These are phyloP conservation scores for Picochlorum costavermella DNA, from an alignment of 139 green algal species.

Conservation along the genomic window DNA sequence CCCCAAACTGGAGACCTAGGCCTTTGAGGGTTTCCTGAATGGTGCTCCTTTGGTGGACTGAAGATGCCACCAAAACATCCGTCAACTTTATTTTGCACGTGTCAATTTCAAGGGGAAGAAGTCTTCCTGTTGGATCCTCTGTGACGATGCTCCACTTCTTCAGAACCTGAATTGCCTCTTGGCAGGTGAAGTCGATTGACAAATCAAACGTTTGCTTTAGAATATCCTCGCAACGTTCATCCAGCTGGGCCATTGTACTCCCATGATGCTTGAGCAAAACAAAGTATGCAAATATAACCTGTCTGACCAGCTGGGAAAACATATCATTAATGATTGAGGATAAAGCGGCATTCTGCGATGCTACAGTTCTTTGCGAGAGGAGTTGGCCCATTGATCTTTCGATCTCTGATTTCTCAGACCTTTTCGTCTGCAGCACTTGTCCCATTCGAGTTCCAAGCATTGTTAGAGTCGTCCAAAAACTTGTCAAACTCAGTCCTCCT, in stretches of 20 bases:
- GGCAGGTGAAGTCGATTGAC: slow-evolving; percentile 45
- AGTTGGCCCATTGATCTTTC: slow-evolving; percentile 24
- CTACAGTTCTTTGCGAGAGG: slow-evolving; percentile 25
- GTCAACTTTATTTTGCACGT: not conserved
- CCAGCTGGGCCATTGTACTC: slow-evolving; percentile 20
- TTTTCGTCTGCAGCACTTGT: slow-evolving; percentile 14
- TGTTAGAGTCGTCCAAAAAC: slow-evolving; percentile 6
- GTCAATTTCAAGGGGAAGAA: not conserved
- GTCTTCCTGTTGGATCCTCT: not conserved
- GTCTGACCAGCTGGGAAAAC: slow-evolving; percentile 17
- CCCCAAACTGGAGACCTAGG: too few species aligned
- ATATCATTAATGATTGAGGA: slow-evolving; percentile 20
- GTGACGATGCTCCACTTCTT: slow-evolving; percentile 35
- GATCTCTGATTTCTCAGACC: slow-evolving; percentile 11
- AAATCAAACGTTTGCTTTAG: slow-evolving; percentile 33
- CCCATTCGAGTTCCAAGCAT: slow-evolving; percentile 19
- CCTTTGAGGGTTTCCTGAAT: too few species aligned
- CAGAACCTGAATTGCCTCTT: slow-evolving; percentile 38
- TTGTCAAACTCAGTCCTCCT: not conserved
- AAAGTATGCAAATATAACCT: slow-evolving; percentile 32
- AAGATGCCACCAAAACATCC: not conserved
- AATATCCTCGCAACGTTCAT: slow-evolving; percentile 36
- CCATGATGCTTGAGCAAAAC: slow-evolving; percentile 12
- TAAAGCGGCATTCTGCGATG: slow-evolving; percentile 17
- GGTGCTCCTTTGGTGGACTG: too few species aligned